Conservation (phyloP, 1,284 basidiomycete genomes). For the Ustilago crameri region DNA sequence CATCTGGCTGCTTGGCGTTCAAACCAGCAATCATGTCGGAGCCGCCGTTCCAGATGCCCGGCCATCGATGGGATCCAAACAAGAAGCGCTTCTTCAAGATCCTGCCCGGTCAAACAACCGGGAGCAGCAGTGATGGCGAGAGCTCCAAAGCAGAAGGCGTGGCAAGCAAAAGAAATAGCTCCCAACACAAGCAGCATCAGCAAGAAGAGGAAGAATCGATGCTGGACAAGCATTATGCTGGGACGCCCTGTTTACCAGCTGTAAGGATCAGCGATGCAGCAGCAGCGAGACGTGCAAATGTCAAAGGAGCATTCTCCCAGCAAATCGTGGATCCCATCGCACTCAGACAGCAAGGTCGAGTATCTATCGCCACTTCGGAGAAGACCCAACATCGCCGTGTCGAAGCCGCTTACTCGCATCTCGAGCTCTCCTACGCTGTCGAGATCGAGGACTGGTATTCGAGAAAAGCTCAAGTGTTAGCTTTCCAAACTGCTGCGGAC, state of each 20-base stretch:
- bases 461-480: neutral
- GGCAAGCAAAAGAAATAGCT: neutral
- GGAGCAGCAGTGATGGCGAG: neutral
- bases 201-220: neutral
- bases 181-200: neutral
- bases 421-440: slow-evolving; percentile 16
- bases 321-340: slow-evolving; percentile 11
- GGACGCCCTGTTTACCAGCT: slow-evolving; percentile 10
- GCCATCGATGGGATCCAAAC: slow-evolving; percentile 41
- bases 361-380: neutral
- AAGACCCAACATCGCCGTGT: neutral
- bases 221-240: neutral
- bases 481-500: slow-evolving; percentile 10
- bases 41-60: slow-evolving; percentile 43
- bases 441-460: neutral
- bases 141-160: neutral
- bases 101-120: slow-evolving; percentile 3
- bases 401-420: slow-evolving; percentile 30
- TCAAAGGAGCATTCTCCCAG: neutral
- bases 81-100: slow-evolving; percentile 52
- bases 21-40: too few species aligned
- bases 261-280: neutral
- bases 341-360: slow-evolving; percentile 12
- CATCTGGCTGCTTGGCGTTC: too few species aligned
- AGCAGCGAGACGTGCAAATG: neutral